These are phyloP conservation scores for Suillus spraguei DNA, from an alignment of 768 basidiomycete species.

Conservation along the genomic window DNA sequence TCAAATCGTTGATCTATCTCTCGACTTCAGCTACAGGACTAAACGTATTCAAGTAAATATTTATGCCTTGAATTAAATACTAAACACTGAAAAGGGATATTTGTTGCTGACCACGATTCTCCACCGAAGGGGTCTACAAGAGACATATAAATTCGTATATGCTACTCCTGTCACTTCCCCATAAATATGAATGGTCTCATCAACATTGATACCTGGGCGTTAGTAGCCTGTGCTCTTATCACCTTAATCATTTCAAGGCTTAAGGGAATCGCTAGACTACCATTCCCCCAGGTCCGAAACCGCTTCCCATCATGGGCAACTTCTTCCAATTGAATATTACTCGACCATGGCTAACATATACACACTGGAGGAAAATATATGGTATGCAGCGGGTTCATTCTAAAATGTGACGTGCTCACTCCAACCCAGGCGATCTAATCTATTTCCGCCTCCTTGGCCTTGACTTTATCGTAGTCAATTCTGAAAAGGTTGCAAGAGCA, in stretches of 20 bases:
- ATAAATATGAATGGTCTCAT: not conserved
- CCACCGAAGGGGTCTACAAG: not conserved
- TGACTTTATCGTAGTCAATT: conserved; percentile 28
- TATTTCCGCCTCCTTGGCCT: conserved; percentile 28
- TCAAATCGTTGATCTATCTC: conserved; percentile 5
- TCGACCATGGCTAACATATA: conserved; percentile 37
- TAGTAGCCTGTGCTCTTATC: not conserved
- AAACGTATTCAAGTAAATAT: not conserved
- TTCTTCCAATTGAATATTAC: conserved; percentile 27
- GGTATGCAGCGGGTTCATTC: conserved; percentile 18
- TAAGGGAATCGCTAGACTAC: conserved; percentile 7
- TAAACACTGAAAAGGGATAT: not conserved
- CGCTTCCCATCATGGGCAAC: conserved; percentile 34
- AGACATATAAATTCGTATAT: not conserved
- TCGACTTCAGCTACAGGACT: not conserved
- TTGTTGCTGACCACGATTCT: not conserved
- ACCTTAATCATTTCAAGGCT: conserved; percentile 1
- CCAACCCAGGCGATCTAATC: conserved; percentile 22
- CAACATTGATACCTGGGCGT: not conserved
- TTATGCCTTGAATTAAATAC: not conserved
- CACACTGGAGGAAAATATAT: conserved; percentile 36
- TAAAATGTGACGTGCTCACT: conserved; percentile 6
- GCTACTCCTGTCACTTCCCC: not conserved
- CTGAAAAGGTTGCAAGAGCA: conserved; percentile 28
- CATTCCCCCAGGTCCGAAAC: conserved; percentile 34